Evolutionary conservation across 1,139 yeast species (phyloP), one percentile per base, ranked within the genome.

Genomic region (Candida glucosophila): DNA sequence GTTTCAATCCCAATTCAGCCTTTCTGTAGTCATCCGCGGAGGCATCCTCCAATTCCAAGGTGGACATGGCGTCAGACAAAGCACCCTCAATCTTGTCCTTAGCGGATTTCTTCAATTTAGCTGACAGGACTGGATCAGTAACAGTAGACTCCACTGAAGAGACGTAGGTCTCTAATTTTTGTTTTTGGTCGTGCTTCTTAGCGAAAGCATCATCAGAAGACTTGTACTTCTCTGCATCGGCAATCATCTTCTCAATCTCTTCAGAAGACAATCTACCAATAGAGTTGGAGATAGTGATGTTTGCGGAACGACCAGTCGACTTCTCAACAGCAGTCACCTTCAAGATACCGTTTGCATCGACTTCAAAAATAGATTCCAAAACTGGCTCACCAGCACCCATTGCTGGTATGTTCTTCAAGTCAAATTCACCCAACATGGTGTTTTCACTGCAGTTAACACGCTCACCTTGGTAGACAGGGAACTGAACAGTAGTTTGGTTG

Each of bases 391-490:
- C 97, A 67, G 95, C 96, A 66, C 80, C 83, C 88, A 90, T 77
- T 65, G 97, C 97, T 63, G 98, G 98, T 53, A 90, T 85, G 70
- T 90, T 90, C 76, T 83, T 85, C 65, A 90, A 82, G 79, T 90
- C 97, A 68, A 90, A 90, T 74, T 90, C 96, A 77, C 98, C 98
- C 64, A 90, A 82, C 61, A 88, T 79, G 58, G 96, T 86, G 93
- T 90, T 90, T 73, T 90, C 97, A 49, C 85, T 63, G 77, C 97
- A 88, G 94, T 88, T 90, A 59, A 86, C 95, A 77, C 98, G 95
- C 75, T 90, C 98, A 80, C 98, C 98, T 73, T 90, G 97, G 88
- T 88, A 90, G 42, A 90, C 97, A 67, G 96, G 98, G 95, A 90
- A 88, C 67, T 85, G 94, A 50, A 90, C 98, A 51, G 95, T 85